Conservation (phyloP, 345 rosid genomes). For the Lenwebbia sp. region DNA sequence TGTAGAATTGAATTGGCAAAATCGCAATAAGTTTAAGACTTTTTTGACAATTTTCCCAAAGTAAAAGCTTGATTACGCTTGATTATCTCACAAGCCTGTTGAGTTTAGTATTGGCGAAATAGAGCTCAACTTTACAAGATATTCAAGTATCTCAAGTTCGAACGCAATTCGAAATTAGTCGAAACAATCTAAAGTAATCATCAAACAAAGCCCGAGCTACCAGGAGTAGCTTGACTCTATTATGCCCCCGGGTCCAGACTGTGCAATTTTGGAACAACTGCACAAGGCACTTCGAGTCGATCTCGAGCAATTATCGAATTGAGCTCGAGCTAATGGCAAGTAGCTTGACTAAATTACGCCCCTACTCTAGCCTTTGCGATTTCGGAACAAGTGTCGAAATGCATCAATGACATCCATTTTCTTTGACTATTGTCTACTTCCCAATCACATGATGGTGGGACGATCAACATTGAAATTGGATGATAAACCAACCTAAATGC, state of each 20-base stretch:
- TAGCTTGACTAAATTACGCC: no score
- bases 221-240: neutral
- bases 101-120: neutral
- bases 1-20: no score
- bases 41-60: no score
- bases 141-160: neutral
- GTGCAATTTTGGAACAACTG: no score
- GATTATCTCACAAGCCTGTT: neutral
- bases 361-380: neutral
- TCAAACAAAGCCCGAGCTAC: neutral
- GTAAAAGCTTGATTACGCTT: neutral
- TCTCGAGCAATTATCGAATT: no score
- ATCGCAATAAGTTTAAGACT: no score
- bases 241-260: neutral
- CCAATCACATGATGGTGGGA: neutral
- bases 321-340: no score
- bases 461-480: neutral
- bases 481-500: neutral
- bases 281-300: no score
- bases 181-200: neutral
- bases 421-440: neutral
- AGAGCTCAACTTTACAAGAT: neutral
- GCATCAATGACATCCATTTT: neutral
- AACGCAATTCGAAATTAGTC: neutral
- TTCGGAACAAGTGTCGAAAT: neutral